Evolutionary conservation across 768 basidiomycete species (phyloP).

Genomic region (Sarcomyxa edulis): DNA sequence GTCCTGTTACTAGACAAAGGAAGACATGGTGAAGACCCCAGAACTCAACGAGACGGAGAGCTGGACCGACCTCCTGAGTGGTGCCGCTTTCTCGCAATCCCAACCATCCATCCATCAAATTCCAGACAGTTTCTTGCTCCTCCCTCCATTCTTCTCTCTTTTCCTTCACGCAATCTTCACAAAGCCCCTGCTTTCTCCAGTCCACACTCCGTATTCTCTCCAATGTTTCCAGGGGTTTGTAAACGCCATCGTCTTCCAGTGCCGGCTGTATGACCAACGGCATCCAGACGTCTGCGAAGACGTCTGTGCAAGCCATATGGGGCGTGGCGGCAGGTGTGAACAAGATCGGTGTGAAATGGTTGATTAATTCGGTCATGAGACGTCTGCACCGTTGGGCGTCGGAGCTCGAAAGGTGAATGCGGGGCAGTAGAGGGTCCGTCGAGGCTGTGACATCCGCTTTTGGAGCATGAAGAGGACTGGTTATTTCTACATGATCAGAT

Average conservation of each 20-base stretch:
- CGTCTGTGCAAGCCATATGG: constrained; percentile 73
- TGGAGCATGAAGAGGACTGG: background rate
- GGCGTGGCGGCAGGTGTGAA: constrained; percentile 67
- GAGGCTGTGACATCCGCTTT: background rate
- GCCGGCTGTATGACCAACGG: constrained; percentile 62
- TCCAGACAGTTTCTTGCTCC: constrained; percentile 58
- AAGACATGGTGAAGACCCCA: too few species aligned
- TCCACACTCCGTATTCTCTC: constrained; percentile 51
- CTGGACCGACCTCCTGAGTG: too few species aligned
- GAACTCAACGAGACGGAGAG: too few species aligned
- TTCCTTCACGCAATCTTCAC: constrained; percentile 48
- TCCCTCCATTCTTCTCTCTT: constrained; percentile 64
- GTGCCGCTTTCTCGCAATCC: constrained; percentile 7
- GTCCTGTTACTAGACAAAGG: too few species aligned
- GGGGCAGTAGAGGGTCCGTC: background rate
- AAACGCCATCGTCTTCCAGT: constrained; percentile 55
- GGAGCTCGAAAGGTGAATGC: constrained; percentile 5
- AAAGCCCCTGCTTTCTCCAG: constrained; percentile 57
- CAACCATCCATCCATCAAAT: constrained; percentile 56
- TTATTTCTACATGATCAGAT: background rate
- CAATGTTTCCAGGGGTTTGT: constrained; percentile 68
- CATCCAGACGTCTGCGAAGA: constrained; percentile 72
- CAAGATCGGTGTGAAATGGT: constrained; percentile 64
- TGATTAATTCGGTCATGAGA: constrained; percentile 53
- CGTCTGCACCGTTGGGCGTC: constrained; percentile 35